Base-by-base conservation (phyloP, 768 basidiomycete genomes). In the Hypsizygus marmoreus region DNA sequence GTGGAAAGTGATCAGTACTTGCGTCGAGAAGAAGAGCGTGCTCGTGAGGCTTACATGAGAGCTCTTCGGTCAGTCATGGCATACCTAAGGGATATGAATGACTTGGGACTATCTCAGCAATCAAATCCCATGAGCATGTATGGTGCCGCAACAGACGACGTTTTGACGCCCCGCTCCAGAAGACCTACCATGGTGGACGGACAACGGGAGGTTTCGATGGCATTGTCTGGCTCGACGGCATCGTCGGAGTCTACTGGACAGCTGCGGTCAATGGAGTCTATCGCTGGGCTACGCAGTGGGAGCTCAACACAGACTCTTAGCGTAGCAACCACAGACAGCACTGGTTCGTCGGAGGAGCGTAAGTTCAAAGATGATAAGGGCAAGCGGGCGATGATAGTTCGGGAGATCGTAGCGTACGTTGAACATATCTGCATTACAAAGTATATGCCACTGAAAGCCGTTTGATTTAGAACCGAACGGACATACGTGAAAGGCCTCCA, bases 401-500 rank as follows among this genome's bases (percentile, higher is more conserved):
- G 84, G 38, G 97, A 99, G 72, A 97, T 99, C 53, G 79, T 97
- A 38, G 78, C 86, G 93, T 94, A 67, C 52, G 90, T 79, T 8
- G 16, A 36, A 50, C 25, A 26, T 53, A 25, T 45, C 4, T 23
- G 32, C n/a, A n/a, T 7, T 31, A 25, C 47, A 40, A 17, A 24
- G 13, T 43, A 49, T 58, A 13, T 46, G 40, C 60, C 22, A 61
- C 51, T 55, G 45, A 40, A 20, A 2, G 20, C 20, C 28, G 13
- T 44, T 32, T 23, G 46, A n/a, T 53, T 26, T 59, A 92, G 91
- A 57, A 98, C 95, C 33, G 97, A 99, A 67, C 78, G 88, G 50
- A 93, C 94, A 1, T 99, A 99, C 66, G 91, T 95, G 49, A 87
- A 87, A 53, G 89, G 92, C n/a, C 70, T 99, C 24, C 86, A 91